Conservation (phyloP, 768 basidiomycete genomes). For the Imleria badia region DNA sequence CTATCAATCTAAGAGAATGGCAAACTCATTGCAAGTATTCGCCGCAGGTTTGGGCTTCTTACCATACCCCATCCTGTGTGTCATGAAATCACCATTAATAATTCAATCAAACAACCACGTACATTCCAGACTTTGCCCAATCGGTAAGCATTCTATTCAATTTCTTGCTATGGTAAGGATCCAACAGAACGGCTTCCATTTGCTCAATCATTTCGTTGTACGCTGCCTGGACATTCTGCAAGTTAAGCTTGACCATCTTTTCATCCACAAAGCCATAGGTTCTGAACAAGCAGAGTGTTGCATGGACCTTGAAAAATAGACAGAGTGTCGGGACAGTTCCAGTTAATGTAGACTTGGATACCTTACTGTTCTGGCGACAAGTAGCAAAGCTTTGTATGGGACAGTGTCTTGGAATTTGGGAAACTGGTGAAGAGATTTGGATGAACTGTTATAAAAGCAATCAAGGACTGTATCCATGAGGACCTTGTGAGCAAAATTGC, state of each 20-base stretch:
- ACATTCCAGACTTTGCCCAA: neutral
- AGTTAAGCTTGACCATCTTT: neutral
- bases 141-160: neutral
- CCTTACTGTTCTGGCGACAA: neutral
- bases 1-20: too few species aligned
- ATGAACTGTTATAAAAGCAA: neutral
- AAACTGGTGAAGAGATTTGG: neutral
- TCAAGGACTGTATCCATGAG: neutral
- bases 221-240: neutral
- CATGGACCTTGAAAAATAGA: neutral
- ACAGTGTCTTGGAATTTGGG: neutral
- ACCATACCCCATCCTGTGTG: neutral
- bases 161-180: neutral
- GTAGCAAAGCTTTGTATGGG: neutral
- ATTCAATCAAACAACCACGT: neutral
- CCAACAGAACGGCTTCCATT: neutral
- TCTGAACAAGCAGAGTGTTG: neutral
- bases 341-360: neutral
- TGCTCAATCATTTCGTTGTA: neutral
- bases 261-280: neutral
- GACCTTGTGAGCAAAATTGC: neutral
- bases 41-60: neutral
- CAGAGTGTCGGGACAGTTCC: neutral
- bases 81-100: neutral
- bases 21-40: neutral